A percentile compares a stretch with the other conserved stretches of the same genome.
These are phyloP conservation scores for Closterium sp. DNA, from an alignment of 139 green algal genomes.

Conservation along the genomic window DNA sequence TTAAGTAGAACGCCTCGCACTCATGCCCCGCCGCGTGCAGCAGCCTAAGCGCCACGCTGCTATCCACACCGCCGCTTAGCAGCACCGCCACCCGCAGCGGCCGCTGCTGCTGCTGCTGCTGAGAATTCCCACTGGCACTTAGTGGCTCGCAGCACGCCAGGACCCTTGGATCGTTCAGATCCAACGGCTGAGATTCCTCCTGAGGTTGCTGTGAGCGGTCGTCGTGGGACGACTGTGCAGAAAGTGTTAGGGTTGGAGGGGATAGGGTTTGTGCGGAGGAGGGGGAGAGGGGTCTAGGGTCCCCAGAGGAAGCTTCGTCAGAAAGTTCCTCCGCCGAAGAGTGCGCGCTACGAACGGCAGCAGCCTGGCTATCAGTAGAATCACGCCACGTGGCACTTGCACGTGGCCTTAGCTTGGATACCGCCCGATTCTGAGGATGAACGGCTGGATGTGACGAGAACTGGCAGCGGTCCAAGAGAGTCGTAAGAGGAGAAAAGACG, in stretches of 20 bases:
- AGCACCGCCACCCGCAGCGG: slow-evolving; percentile 52
- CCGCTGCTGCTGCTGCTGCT: background rate
- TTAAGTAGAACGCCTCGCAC: slow-evolving; percentile 80
- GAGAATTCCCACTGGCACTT: background rate
- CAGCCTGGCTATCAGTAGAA: background rate
- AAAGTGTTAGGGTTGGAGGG: background rate
- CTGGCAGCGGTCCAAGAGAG: no score
- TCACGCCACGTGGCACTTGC: background rate
- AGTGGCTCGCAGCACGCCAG: slow-evolving; percentile 34
- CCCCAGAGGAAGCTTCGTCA: background rate
- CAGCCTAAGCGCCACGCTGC: slow-evolving; percentile 84
- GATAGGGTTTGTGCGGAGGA: background rate
- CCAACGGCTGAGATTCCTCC: background rate
- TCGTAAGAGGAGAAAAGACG: no score
- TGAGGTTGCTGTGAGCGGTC: background rate
- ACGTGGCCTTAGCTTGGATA: no score
- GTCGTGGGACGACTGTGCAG: background rate
- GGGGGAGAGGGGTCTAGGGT: background rate
- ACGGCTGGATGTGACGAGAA: no score
- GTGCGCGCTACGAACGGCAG: background rate
- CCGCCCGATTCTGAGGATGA: no score
- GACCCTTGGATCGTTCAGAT: background rate
- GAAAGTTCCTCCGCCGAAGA: background rate
- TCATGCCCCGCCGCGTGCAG: slow-evolving; percentile 47
- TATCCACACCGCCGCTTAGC: slow-evolving; percentile 92